Base-by-base conservation (phyloP, 164 flowering plant species). In the Berberis thunbergii region DNA sequence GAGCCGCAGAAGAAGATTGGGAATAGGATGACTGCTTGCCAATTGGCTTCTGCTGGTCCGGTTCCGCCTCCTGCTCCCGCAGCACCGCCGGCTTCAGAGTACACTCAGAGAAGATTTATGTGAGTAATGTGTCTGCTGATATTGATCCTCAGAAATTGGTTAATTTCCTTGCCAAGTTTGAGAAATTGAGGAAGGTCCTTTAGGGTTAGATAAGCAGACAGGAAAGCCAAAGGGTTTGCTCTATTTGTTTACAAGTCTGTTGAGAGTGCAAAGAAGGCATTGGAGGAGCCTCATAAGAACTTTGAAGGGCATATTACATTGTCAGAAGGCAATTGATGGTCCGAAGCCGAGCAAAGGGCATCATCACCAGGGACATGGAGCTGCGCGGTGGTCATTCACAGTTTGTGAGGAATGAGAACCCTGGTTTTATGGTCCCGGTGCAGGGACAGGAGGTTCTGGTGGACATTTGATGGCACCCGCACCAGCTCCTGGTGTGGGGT, bases 401-500 rank as follows among this genome's bases (percentile, higher is more conserved):
- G 26, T 26, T 26, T 26, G 26, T 26, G 26, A 26, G 26, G 26
- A 26, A 26, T 26, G 26, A 26, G 26, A 26, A 26, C 26, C 26
- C 26, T 26, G 26, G 26, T 26, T 26, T 26, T 26, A 26, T 26
- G 26, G 26, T 26, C 26, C 26, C 26, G 26, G 26, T 26, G 26
- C 26, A 26, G 26, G 26, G 26, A 26, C 26, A 26, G 66, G 59
- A 53, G 54, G 38, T 3, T 4, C 69, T 12, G 64, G 71, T 6
- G 86, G 83, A 40, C 88, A 86, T 56, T 62, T 86, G 77, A 85
- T 79, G 88, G 83, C 91, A 0, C 83, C 85, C 0, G 56, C 82
- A 1, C 71, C 74, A 2, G 68, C 12, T 6, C 39, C 78, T 46
- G 73, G 73, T 5, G 57, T 75, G 40, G 74, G 76, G 1, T 79